Evolutionary conservation across 495 filamentous ascomycete genomes (phyloP), one percentile per base, ranked within the genome.

Genomic region (Thozetella sp.): DNA sequence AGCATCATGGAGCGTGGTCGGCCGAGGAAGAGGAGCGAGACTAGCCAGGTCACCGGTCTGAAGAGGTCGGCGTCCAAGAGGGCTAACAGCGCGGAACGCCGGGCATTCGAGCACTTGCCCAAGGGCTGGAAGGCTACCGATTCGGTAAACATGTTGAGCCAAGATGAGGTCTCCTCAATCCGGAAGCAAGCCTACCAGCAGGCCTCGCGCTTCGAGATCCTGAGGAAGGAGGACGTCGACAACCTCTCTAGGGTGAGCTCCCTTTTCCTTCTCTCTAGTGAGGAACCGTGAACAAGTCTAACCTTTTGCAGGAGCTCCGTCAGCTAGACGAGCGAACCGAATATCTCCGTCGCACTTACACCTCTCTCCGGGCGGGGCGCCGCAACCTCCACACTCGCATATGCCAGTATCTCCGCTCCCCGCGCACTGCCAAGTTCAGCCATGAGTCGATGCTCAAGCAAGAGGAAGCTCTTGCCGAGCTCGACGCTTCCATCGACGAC

Each of bases 401-500:
- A 68, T 86, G 89, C 62, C 80, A 85, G 45, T 90, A 90, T 63
- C 80, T 92, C 6, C 82, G 86, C 45, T 83, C 83, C 22, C 82
- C 86, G 2, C 82, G 85, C 34, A 77, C 80, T 17, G 83, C 86
- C 34, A 85, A 79, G 55, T 89, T 91, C 66, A 89, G 83, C 46
- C 78, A 84, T 53, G 89, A 91, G 43, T 83, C 78, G 48, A 82
- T 92, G 53, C 76, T 92, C 56, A 90, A 87, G 72, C 90, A 92
- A 65, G 88, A 91, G 67, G 88, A 91, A 67, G 86, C 88, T 9
- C 76, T 92, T 22, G 81, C 82, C 1, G 88, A 90, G 63, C 80
- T 92, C 19, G 89, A 92, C 62, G 68, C 76, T n/a, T 86, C 85
- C 23, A 91, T 92, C 61, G 89, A 92, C 62, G 87, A 90, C 63